A percentile compares a stretch with the other conserved stretches of the same genome.
phyloP scores from a whole-genome alignment of 371 early-diverging fungal species.

The Blastocladiella emersonii region DNA sequence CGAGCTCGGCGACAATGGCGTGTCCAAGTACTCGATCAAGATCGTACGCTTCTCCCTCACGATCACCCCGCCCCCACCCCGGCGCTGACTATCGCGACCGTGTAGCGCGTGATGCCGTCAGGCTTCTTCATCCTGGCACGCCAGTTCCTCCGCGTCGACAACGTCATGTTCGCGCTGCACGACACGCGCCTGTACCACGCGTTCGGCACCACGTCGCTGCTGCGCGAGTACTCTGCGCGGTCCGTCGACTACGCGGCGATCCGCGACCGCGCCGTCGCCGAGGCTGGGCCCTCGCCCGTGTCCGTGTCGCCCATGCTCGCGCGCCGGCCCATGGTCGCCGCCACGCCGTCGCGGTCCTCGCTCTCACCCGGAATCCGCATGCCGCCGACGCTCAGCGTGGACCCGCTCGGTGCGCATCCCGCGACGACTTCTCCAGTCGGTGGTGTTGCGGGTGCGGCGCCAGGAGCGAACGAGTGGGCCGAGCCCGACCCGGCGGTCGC shows the following conservation, averaged over 20 bases:
- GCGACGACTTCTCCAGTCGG: too few species aligned
- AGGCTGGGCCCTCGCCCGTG: neutral
- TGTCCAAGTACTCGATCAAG: constrained; percentile 57
- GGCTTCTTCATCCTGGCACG: constrained; percentile 77
- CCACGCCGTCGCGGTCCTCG: too few species aligned
- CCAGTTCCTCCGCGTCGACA: constrained; percentile 84
- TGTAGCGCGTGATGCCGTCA: constrained; percentile 75
- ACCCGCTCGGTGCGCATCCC: too few species aligned
- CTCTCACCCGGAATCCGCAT: too few species aligned
- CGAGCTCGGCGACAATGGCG: constrained; percentile 90
- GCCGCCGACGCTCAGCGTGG: too few species aligned
- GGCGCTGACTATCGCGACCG: neutral
- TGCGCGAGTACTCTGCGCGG: constrained; percentile 55
- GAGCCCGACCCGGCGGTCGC: too few species aligned
- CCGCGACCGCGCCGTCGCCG: neutral
- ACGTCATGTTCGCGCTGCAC: constrained; percentile 69
- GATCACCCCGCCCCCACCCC: constrained; percentile 7
- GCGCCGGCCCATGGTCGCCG: too few species aligned
- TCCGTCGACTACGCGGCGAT: constrained; percentile 11
- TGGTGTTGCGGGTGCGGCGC: too few species aligned
- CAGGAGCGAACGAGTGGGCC: too few species aligned
- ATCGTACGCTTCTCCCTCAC: constrained; percentile 38
- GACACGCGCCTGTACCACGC: constrained; percentile 81
- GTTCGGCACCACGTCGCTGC: constrained; percentile 47
- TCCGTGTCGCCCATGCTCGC: too few species aligned